phyloP scores from a whole-genome alignment of 2,329 filamentous ascomycete genomes.

The Sporothrix protearum region DNA sequence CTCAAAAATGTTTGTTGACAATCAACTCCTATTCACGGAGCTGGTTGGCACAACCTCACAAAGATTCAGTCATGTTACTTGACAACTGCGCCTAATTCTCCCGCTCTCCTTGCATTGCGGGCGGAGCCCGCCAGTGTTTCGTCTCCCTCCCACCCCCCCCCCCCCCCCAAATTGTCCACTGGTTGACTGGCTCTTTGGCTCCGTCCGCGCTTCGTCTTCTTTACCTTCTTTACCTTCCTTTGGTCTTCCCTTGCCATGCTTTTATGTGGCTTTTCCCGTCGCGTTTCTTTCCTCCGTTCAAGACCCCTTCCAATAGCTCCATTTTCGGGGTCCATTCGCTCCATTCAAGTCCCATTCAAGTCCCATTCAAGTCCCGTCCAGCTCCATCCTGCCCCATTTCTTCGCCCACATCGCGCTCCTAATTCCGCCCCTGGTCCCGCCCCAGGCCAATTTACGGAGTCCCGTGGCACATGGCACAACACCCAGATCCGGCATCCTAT shows the following conservation, averaged over 20 bases:
- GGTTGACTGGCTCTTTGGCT: neutral
- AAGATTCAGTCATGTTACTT: no score
- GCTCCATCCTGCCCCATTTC: neutral
- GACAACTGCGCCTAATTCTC: neutral
- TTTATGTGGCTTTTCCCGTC: neutral
- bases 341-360: no score
- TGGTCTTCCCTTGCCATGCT: neutral
- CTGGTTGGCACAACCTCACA: neutral
- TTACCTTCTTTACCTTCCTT: neutral
- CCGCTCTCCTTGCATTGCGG: neutral
- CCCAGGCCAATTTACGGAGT: slow-evolving; percentile 1
- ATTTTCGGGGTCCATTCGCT: neutral
- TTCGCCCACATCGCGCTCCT: neutral
- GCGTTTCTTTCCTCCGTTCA: neutral
- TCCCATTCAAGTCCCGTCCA: neutral
- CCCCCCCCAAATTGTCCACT: no score
- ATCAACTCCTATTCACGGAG: neutral
- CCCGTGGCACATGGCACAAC: slow-evolving; percentile 13
- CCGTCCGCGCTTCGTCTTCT: no score
- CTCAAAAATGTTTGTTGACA: neutral
- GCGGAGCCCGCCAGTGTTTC: neutral
- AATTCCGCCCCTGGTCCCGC: neutral
- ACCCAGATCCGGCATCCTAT: slow-evolving; percentile 8
- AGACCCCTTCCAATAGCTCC: neutral
- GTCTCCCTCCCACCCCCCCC: no score